Conservation (phyloP, 805 yeast genomes). For the Myxozyma monticola region DNA sequence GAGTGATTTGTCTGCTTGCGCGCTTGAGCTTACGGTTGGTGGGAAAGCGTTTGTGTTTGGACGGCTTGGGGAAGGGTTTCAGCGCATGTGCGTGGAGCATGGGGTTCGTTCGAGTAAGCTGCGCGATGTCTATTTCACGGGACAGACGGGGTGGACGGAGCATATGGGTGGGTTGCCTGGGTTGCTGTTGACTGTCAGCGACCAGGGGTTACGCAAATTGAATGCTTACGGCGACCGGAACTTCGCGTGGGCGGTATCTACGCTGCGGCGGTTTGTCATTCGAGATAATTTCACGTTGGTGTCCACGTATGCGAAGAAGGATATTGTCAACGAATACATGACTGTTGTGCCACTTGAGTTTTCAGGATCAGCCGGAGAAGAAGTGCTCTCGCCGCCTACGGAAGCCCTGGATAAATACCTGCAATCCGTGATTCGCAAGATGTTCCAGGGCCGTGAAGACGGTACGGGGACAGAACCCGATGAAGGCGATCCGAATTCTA, state of each 20-base stretch:
- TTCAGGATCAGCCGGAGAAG: background rate
- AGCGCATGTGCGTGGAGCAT: constrained; percentile 66
- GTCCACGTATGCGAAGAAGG: constrained; percentile 28
- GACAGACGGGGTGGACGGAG: constrained; percentile 65
- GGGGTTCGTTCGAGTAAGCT: constrained; percentile 59
- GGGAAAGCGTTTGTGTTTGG: constrained; percentile 61
- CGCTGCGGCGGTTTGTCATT: constrained; percentile 87
- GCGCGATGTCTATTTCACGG: constrained; percentile 71
- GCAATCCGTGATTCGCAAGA: background rate
- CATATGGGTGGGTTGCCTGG: constrained; percentile 95
- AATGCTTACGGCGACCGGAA: constrained; percentile 55
- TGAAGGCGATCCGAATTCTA: constrained; percentile 5
- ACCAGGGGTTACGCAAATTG: constrained; percentile 63
- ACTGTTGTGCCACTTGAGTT: constrained; percentile 26
- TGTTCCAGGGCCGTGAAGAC: constrained; percentile 6
- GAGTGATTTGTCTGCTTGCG: constrained; percentile 10
- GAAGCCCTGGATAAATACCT: background rate
- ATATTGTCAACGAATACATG: constrained; percentile 38
- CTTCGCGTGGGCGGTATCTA: constrained; percentile 59
- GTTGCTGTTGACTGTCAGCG: constrained; percentile 74
- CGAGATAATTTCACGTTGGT: constrained; percentile 65
- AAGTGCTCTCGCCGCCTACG: background rate
- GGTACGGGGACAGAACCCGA: constrained; percentile 1
- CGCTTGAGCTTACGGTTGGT: constrained; percentile 8
- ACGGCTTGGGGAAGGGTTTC: constrained; percentile 81